These are phyloP conservation scores for Abortiporus biennis DNA, from an alignment of 1,284 basidiomycete species.

Conservation along the genomic window DNA sequence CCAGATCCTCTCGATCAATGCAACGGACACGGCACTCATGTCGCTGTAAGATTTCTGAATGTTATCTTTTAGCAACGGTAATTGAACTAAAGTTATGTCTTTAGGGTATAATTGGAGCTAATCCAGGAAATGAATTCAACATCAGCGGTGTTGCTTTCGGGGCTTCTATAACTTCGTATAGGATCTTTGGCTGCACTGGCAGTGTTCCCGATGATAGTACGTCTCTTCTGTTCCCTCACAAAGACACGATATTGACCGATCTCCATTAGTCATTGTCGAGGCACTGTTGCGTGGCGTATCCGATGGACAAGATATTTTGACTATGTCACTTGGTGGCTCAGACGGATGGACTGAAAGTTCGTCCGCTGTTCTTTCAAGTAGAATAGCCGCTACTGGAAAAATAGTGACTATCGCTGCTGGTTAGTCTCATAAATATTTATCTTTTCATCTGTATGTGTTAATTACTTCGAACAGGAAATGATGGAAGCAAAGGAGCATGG, in stretches of 20 bases:
- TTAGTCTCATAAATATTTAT: conserved; percentile 4
- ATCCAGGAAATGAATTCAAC: conserved; percentile 50
- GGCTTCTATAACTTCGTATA: conserved; percentile 37
- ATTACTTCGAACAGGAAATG: conserved; percentile 18
- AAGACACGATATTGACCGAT: background rate
- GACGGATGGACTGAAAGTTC: conserved; percentile 54
- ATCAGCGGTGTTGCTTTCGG: conserved; percentile 47
- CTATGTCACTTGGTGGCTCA: conserved; percentile 56
- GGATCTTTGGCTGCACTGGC: conserved; percentile 45
- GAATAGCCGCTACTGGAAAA: conserved; percentile 43
- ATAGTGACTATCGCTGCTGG: conserved; percentile 49
- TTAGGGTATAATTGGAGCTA: conserved; percentile 58
- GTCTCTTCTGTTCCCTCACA: conserved; percentile 10
- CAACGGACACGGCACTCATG: conserved; percentile 57
- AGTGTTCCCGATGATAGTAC: conserved; percentile 38
- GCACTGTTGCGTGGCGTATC: conserved; percentile 40
- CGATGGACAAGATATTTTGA: conserved; percentile 54
- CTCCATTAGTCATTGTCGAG: conserved; percentile 36
- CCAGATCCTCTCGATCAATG: conserved; percentile 40
- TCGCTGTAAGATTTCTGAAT: conserved; percentile 38
- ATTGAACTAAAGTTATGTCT: background rate
- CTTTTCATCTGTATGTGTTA: background rate
- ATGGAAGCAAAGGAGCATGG: conserved; percentile 39
- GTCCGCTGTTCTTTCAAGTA: conserved; percentile 45
- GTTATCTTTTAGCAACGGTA: background rate